Percentiles rank a stretch among this genome's conserved stretches.
phyloP scores from a whole-genome alignment of 1,284 basidiomycete species.

The Ceratobasidium papillatum region DNA sequence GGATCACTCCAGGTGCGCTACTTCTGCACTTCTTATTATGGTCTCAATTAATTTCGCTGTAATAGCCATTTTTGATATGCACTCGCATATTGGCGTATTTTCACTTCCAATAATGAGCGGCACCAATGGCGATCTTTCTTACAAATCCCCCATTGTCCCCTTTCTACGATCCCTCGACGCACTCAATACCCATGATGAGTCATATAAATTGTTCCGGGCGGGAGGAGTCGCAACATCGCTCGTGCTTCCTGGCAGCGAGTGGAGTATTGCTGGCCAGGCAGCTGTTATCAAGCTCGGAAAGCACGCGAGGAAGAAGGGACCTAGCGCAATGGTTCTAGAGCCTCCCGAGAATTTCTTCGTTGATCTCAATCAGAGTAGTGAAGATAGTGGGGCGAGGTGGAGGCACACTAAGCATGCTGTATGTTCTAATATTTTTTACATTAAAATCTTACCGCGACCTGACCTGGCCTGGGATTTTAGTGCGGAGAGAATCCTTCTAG shows the following conservation, averaged over 20 bases:
- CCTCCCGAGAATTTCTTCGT: constrained; percentile 56
- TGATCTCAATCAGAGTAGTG: constrained; percentile 53
- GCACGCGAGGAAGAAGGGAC: constrained; percentile 64
- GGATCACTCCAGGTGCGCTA: constrained; percentile 56
- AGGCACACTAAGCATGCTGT: constrained; percentile 63
- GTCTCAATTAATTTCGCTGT: not conserved
- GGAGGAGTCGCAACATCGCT: constrained; percentile 78
- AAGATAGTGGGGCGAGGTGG: constrained; percentile 57
- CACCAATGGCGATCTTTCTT: constrained; percentile 64
- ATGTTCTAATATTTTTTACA: no score
- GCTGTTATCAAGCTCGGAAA: constrained; percentile 73
- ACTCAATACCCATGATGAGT: constrained; percentile 68
- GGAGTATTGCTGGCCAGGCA: constrained; percentile 67
- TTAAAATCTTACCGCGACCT: no score
- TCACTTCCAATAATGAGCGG: constrained; percentile 59
- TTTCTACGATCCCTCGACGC: constrained; percentile 70
- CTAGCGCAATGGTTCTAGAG: constrained; percentile 71
- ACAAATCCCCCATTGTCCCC: constrained; percentile 66
- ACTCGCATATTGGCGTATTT: constrained; percentile 78
- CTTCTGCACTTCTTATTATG: not conserved
- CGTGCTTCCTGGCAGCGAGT: constrained; percentile 66
- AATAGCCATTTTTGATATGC: constrained; percentile 69
- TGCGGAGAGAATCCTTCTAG: constrained; percentile 49
- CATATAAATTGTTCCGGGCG: constrained; percentile 63
- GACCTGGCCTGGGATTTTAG: no score